These are phyloP conservation scores for Phlyctochytrium arcticum DNA, from an alignment of 192 early-diverging fungal species.

Conservation along the genomic window DNA sequence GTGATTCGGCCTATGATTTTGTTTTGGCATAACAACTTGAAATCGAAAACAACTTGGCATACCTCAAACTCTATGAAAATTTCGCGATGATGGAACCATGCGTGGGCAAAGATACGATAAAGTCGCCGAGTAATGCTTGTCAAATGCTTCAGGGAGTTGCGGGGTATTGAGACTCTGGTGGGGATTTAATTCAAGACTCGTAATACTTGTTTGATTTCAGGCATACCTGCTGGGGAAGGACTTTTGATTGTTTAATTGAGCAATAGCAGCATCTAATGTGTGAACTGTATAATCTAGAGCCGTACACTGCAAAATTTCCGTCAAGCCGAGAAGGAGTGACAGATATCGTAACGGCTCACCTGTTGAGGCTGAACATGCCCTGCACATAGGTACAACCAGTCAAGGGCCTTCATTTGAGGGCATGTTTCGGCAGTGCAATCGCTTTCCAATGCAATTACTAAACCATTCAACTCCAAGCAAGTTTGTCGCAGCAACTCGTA, in stretches of 20 bases:
- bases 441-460: constrained; percentile 63
- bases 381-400: constrained; percentile 90
- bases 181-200: not conserved
- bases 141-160: constrained; percentile 78
- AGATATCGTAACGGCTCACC: constrained; percentile 36
- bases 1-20: not conserved
- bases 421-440: constrained; percentile 78
- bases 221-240: constrained; percentile 70
- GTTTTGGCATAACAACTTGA: not conserved
- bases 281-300: constrained; percentile 93
- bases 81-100: constrained; percentile 88
- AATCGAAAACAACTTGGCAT: not conserved
- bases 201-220: not conserved
- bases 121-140: constrained; percentile 83
- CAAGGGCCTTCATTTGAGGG: constrained; percentile 90
- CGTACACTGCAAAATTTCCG: constrained; percentile 60
- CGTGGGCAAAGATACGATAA: constrained; percentile 96
- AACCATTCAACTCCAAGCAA: constrained; percentile 77
- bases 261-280: constrained; percentile 85
- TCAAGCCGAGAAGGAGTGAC: too few species aligned
- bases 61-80: constrained; percentile 85
- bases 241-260: constrained; percentile 69
- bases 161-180: constrained; percentile 46
- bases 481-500: constrained; percentile 88
- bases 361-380: constrained; percentile 73